These are phyloP conservation scores for Gaeumannomyces sp. DNA, from an alignment of 2,329 filamentous ascomycete genomes.

Conservation along the genomic window DNA sequence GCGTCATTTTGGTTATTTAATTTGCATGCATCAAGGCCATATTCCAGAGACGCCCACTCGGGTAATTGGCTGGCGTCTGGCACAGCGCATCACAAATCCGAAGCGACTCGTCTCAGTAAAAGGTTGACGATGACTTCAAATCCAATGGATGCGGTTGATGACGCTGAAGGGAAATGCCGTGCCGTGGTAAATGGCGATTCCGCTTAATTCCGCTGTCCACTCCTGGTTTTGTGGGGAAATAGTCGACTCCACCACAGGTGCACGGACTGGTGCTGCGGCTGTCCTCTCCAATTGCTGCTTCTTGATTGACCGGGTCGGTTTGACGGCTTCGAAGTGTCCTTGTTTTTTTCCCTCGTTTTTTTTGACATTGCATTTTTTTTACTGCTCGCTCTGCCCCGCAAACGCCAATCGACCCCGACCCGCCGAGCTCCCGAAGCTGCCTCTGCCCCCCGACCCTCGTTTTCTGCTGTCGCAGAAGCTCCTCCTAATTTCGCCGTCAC, in stretches of 20 bases:
- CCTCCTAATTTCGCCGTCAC: constrained; percentile 13
- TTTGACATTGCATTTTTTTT: background rate
- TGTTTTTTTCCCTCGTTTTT: background rate
- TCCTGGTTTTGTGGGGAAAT: background rate
- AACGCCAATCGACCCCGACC: no score
- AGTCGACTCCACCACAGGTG: background rate
- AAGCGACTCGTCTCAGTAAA: no score
- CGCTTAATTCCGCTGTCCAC: background rate
- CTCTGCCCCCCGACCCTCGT: no score
- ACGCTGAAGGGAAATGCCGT: no score
- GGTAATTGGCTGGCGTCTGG: background rate
- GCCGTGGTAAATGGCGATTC: no score
- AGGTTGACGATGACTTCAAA: background rate
- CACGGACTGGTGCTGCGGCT: background rate
- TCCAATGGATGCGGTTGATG: background rate
- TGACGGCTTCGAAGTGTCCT: background rate
- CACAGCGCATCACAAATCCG: background rate
- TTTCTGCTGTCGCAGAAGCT: no score
- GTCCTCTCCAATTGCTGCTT: background rate
- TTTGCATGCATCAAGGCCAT: background rate
- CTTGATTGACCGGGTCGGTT: background rate
- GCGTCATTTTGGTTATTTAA: background rate
- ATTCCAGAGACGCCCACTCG: no score
- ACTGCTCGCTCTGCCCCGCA: background rate
- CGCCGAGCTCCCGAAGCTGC: no score